Evolutionary conservation across 805 yeast species (phyloP).

Genomic region (Clavispora vitiphila): DNA sequence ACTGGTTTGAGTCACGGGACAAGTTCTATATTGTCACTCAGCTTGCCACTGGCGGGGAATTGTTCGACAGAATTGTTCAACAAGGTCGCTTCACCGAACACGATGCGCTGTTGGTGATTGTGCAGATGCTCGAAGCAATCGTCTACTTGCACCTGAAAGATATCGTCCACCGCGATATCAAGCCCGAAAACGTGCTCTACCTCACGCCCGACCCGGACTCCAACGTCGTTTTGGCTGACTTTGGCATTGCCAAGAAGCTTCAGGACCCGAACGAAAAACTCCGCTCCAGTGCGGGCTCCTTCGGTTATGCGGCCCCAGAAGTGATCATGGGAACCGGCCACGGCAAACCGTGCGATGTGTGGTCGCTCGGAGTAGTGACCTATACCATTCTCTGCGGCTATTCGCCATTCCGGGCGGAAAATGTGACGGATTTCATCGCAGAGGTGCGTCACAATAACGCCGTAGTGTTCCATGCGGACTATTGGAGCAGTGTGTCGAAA

Average conservation of each 20-base stretch:
- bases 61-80: slow-evolving; percentile 79
- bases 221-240: slow-evolving; percentile 84
- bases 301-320: slow-evolving; percentile 98
- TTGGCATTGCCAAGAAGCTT: slow-evolving; percentile 87
- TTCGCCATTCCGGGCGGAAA: slow-evolving; percentile 86
- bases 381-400: slow-evolving; percentile 89
- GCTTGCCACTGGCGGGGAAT: slow-evolving; percentile 92
- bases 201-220: slow-evolving; percentile 51
- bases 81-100: slow-evolving; percentile 83
- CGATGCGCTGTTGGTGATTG: slow-evolving; percentile 74
- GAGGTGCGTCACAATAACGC: slow-evolving; percentile 72
- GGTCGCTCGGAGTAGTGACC: slow-evolving; percentile 93
- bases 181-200: slow-evolving; percentile 89
- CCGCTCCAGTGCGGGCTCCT: slow-evolving; percentile 78
- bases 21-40: slow-evolving; percentile 93
- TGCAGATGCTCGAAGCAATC: slow-evolving; percentile 73
- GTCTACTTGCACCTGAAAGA: slow-evolving; percentile 68
- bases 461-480: slow-evolving; percentile 79
- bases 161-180: slow-evolving; percentile 90
- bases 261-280: slow-evolving; percentile 55
- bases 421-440: slow-evolving; percentile 69
- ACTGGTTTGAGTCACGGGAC: slow-evolving; percentile 91
- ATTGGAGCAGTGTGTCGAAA: slow-evolving; percentile 77
- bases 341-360: slow-evolving; percentile 92
- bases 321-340: slow-evolving; percentile 78